Evolutionary conservation across 1,284 basidiomycete species (phyloP).

Genomic region (Porodaedalea pini): DNA sequence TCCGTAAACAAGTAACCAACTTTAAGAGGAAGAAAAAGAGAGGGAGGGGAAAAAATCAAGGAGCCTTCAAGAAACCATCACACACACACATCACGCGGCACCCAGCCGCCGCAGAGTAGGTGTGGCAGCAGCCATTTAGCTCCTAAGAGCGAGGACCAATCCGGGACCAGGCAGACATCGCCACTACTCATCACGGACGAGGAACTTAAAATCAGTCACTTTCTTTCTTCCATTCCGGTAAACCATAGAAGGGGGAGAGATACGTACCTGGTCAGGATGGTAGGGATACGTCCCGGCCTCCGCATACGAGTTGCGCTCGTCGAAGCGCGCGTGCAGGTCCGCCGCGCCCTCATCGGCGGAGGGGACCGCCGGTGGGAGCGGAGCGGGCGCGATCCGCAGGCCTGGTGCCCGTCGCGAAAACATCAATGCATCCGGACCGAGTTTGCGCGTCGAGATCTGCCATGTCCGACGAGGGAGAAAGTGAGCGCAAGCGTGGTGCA

Average conservation of each 20-base stretch:
- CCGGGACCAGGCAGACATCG: constrained; percentile 19
- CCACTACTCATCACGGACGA: constrained; percentile 17
- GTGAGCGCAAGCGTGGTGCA: constrained; percentile 22
- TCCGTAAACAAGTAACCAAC: neutral
- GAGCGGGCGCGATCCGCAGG: constrained; percentile 17
- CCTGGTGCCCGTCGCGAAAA: constrained; percentile 12
- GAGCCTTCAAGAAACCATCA: too few species aligned
- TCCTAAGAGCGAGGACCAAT: constrained; percentile 10
- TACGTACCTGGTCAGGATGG: constrained; percentile 36
- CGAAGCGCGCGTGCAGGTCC: constrained; percentile 17
- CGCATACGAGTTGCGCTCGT: constrained; percentile 27
- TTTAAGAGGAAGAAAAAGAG: neutral
- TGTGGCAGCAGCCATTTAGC: neutral
- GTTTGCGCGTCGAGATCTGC: constrained; percentile 29
- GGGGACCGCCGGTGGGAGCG: constrained; percentile 29
- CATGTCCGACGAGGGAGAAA: constrained; percentile 20
- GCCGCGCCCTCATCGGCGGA: constrained; percentile 19
- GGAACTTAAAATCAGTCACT: constrained; percentile 21
- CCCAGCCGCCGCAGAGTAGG: neutral
- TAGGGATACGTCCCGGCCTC: constrained; percentile 31
- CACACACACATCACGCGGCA: too few species aligned
- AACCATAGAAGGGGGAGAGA: neutral
- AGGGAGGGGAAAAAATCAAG: neutral
- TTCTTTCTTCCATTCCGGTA: constrained; percentile 4
- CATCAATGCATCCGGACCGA: constrained; percentile 6